Base-by-base conservation (phyloP, 345 rosid genomes). In the Linum lewisii region DNA sequence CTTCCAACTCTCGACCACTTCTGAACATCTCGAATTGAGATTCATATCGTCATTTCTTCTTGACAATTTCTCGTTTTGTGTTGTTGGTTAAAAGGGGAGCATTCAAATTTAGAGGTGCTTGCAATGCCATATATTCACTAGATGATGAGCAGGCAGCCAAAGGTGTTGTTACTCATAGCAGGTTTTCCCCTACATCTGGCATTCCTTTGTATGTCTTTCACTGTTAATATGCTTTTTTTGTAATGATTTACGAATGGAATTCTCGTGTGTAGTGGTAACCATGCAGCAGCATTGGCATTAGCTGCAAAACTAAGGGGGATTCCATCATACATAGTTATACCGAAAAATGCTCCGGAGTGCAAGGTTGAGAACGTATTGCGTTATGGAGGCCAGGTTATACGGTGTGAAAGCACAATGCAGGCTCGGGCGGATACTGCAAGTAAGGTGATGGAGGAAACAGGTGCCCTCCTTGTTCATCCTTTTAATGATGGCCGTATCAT, bases 101-200 rank as follows among this genome's bases (percentile, higher is more conserved):
- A 21, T 91, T 88, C 76, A 88, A 91, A 64, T 88, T 84, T 70
- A 81, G 98, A 78, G 98, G 96, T 25, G 98, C 95, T 36, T 86
- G 92, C 72, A 88, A 91, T 83, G 96, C 95, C 24, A 63, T 91
- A 56, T 67, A 66, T 66, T 88, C 95, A 2, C 96, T 91, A 52
- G 77, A 72, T 60, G 65, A 74, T 37, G 76, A 78, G 60, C 77
- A 81, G 71, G 91, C 90, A 24, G 78, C 84, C 21, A 88, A 82
- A 82, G 96, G 98, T 1, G 92, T 91, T 59, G 88, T 84, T 22
- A 88, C 96, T 8, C 98, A 88, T 60, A 88, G 95, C 98, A 91
- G 98, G 95, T 87, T 74, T 69, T 20, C 45, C 29, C 24, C n/a
- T n/a, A n/a, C n/a, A n/a, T n/a, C n/a, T 24, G 7, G 38, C 10